These are phyloP conservation scores for Telopea speciosissima DNA, from an alignment of 177 flowering plant genomes.

Conservation along the genomic window DNA sequence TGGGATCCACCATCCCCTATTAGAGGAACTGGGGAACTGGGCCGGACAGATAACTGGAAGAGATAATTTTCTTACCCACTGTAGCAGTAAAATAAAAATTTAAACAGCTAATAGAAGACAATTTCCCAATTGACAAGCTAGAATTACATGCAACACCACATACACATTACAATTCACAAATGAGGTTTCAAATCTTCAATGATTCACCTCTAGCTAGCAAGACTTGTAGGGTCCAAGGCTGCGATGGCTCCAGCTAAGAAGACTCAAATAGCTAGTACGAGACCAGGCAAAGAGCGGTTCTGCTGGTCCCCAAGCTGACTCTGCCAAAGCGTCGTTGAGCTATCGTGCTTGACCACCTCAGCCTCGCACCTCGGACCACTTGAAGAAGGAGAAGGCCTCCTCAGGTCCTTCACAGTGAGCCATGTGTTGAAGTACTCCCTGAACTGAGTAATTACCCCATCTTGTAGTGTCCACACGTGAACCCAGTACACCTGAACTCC, in stretches of 20 bases:
- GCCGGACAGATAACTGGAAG: no score
- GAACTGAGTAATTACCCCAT: slow-evolving; percentile 52
- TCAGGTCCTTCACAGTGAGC: slow-evolving; percentile 54
- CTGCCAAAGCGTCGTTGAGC: slow-evolving; percentile 50
- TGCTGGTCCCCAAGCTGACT: slow-evolving; percentile 49
- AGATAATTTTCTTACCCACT: no score
- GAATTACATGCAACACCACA: no score
- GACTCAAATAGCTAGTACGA: slow-evolving; percentile 62
- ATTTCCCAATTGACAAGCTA: no score
- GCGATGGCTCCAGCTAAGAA: not conserved
- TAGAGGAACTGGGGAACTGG: no score
- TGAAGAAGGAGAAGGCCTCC: slow-evolving; percentile 10
- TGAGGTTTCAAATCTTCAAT: no score
- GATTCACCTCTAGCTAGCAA: no score
- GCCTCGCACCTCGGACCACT: not conserved
- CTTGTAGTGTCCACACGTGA: slow-evolving; percentile 72
- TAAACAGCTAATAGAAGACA: no score
- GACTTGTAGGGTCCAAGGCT: no score
- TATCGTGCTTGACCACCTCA: slow-evolving; percentile 23
- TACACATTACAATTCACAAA: no score
- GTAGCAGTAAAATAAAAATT: no score
- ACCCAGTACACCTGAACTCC: slow-evolving; percentile 78
- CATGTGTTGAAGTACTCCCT: slow-evolving; percentile 86
- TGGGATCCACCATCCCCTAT: no score
- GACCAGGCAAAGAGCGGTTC: slow-evolving; percentile 58